A percentile compares a stretch with the other conserved stretches of the same genome.
phyloP scores from a whole-genome alignment of 1,284 basidiomycete species.

The Agaricales sp. region DNA sequence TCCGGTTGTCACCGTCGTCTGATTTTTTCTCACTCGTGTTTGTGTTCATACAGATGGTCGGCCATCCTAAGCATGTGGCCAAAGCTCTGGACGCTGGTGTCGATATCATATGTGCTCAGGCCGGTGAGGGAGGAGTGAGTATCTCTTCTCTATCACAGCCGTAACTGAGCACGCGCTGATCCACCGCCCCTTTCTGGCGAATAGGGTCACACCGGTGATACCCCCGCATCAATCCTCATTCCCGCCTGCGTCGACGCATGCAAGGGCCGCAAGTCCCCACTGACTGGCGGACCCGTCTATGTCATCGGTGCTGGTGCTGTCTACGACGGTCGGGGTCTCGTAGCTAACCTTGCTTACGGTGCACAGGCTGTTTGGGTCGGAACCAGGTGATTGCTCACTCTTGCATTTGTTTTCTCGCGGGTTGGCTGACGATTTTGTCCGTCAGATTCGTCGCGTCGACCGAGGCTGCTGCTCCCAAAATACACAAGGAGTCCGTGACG shows the following conservation, averaged over 20 bases:
- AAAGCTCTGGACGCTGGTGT: conserved; percentile 76
- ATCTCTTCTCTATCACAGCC: neutral
- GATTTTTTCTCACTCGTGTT: neutral
- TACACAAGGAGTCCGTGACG: conserved; percentile 71
- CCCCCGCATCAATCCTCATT: conserved; percentile 64
- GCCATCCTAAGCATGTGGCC: conserved; percentile 76
- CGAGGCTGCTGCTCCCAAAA: conserved; percentile 75
- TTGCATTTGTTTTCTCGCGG: conserved; percentile 21
- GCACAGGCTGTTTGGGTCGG: conserved; percentile 68
- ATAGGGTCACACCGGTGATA: conserved; percentile 65
- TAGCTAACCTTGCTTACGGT: conserved; percentile 77
- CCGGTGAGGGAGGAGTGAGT: conserved; percentile 63
- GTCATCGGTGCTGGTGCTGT: conserved; percentile 84
- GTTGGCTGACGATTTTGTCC: conserved; percentile 34
- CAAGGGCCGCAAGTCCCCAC: conserved; percentile 62
- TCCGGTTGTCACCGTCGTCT: neutral
- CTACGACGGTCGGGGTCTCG: conserved; percentile 78
- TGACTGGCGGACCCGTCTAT: conserved; percentile 73
- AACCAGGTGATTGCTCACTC: conserved; percentile 22
- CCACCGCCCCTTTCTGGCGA: no score
- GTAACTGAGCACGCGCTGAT: no score
- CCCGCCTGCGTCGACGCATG: conserved; percentile 81
- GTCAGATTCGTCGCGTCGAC: conserved; percentile 80
- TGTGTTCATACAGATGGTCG: conserved; percentile 57
- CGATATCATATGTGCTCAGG: conserved; percentile 86